phyloP scores from a whole-genome alignment of 768 basidiomycete genomes.

The Postia placenta region DNA sequence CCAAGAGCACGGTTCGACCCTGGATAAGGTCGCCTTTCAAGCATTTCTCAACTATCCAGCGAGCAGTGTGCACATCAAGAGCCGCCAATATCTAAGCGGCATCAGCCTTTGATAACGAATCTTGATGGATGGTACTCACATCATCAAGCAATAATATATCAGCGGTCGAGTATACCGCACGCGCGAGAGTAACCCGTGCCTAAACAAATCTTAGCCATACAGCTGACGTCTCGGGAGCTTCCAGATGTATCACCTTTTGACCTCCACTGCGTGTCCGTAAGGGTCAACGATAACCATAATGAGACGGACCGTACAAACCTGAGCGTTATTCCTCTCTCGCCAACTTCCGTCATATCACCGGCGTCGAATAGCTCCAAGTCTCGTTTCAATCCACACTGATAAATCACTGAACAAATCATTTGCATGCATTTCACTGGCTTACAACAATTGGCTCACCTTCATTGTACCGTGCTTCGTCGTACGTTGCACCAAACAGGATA shows the following conservation, averaged over 20 bases:
- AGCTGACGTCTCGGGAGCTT: conserved; percentile 19
- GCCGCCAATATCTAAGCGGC: conserved; percentile 35
- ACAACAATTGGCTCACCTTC: conserved; percentile 21
- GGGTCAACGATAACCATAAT: not conserved
- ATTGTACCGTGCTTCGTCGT: conserved; percentile 37
- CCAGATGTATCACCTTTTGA: conserved; percentile 34
- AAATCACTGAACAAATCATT: conserved; percentile 20
- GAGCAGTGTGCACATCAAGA: conserved; percentile 47
- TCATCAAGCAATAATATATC: conserved; percentile 68
- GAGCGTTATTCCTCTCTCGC: conserved; percentile 48
- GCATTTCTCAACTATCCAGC: conserved; percentile 45
- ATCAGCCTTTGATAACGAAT: conserved; percentile 46
- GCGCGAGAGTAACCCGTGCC: conserved; percentile 38
- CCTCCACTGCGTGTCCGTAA: conserved; percentile 29
- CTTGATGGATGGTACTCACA: conserved; percentile 38
- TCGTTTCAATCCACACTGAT: conserved; percentile 35
- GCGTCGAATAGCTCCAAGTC: conserved; percentile 43
- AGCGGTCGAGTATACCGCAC: conserved; percentile 56
- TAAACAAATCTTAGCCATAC: not conserved
- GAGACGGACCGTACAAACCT: conserved; percentile 19
- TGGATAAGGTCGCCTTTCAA: conserved; percentile 41
- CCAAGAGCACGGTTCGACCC: conserved; percentile 46
- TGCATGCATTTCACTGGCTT: not conserved
- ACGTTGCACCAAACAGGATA: conserved; percentile 42
- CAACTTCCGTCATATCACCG: conserved; percentile 49